Percentiles rank a stretch among this genome's conserved stretches.
phyloP scores from a whole-genome alignment of 495 filamentous ascomycete species.

The Daldinia grandis region DNA sequence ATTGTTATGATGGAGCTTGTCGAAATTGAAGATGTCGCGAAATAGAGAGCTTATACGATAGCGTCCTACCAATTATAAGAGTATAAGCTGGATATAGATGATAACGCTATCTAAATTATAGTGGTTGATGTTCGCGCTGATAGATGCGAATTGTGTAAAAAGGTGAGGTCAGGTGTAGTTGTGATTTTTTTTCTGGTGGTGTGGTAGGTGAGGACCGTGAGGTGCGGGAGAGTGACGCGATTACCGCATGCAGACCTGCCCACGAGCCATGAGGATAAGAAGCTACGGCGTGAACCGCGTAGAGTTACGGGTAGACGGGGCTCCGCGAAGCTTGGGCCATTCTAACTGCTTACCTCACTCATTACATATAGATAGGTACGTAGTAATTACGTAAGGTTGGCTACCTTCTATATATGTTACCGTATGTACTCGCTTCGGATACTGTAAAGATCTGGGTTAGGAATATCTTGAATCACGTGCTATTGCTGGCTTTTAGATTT shows the following conservation, averaged over 20 bases:
- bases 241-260: conserved; percentile 37
- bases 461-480: background rate
- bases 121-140: conserved; percentile 1
- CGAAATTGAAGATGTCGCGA: background rate
- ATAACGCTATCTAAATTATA: background rate
- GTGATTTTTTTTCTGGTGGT: background rate
- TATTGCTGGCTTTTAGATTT: background rate
- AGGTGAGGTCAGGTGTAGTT: conserved; percentile 23
- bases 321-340: conserved; percentile 20
- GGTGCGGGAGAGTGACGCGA: conserved; percentile 34
- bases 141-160: conserved; percentile 9
- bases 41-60: background rate
- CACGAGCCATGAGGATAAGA: conserved; percentile 9
- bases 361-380: background rate
- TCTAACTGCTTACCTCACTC: background rate
- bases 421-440: background rate
- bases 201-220: conserved; percentile 7
- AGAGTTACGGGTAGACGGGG: background rate
- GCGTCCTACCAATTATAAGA: background rate
- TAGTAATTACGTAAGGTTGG: background rate
- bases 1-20: conserved; percentile 7
- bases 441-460: background rate
- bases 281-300: conserved; percentile 32
- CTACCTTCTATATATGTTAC: background rate
- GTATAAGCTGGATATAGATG: background rate